Percentiles rank a stretch among this genome's conserved stretches.
phyloP scores from a whole-genome alignment of 345 rosid species.

The Trapa incisa region DNA sequence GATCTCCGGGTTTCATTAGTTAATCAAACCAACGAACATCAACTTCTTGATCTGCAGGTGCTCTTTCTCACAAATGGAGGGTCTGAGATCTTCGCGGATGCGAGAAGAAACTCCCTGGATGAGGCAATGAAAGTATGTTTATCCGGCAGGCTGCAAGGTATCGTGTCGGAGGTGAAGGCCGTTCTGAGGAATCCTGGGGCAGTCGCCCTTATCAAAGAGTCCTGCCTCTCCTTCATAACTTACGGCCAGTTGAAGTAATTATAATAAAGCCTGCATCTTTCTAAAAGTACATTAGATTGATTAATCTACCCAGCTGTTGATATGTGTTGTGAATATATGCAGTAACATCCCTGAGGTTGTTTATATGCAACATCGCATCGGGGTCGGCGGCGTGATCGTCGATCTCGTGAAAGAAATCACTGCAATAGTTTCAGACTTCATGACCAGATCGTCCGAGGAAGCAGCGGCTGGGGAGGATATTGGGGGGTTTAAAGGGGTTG shows the following conservation, averaged over 20 bases:
- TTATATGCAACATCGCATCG: conserved; percentile 77
- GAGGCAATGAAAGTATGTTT: conserved; percentile 73
- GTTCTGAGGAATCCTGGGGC: conserved; percentile 65
- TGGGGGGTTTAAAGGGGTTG: conserved; percentile 6
- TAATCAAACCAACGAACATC: background rate
- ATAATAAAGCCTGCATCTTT: background rate
- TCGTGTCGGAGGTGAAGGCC: conserved; percentile 78
- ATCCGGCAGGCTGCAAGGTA: conserved; percentile 62
- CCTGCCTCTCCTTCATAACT: conserved; percentile 63
- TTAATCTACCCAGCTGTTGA: background rate
- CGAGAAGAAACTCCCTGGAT: conserved; percentile 72
- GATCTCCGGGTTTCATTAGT: too few species aligned
- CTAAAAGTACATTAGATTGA: too few species aligned
- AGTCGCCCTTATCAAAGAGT: conserved; percentile 55
- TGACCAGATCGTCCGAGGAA: conserved; percentile 20
- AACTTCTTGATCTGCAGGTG: conserved; percentile 25
- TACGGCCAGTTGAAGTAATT: conserved; percentile 72
- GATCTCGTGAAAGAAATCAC: conserved; percentile 71
- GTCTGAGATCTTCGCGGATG: conserved; percentile 31
- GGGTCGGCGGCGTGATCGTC: conserved; percentile 75
- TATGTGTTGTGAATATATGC: conserved; percentile 4
- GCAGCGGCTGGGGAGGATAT: conserved; percentile 1
- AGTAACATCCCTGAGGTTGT: conserved; percentile 77
- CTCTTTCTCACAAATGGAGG: conserved; percentile 76
- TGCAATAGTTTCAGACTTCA: conserved; percentile 37